Evolutionary conservation across 169 alveolate genomes (phyloP).

Genomic region (Babesia gibsoni): DNA sequence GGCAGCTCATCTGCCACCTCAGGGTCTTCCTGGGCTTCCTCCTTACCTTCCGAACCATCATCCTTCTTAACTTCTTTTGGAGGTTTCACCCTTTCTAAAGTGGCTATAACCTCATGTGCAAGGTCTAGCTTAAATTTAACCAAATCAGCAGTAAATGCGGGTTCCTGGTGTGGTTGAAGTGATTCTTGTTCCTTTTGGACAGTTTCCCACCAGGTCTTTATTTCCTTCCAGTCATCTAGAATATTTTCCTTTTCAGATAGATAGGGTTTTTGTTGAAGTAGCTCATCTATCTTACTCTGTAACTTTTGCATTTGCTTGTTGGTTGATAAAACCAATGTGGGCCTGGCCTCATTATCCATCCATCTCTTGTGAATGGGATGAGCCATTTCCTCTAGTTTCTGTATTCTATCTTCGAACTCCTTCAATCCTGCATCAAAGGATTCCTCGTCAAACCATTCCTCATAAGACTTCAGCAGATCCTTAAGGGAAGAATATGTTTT

Average conservation of each 20-base stretch:
- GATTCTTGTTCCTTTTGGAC: conserved; percentile 40
- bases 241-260: conserved; percentile 4
- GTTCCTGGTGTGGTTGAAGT: conserved; percentile 36
- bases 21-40: background rate
- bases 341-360: conserved; percentile 43
- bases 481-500: background rate
- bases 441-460: conserved; percentile 55
- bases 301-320: conserved; percentile 16
- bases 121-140: conserved; percentile 25
- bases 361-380: conserved; percentile 35
- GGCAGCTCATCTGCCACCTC: background rate
- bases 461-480: conserved; percentile 1
- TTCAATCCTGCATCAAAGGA: conserved; percentile 46
- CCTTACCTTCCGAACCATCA: background rate
- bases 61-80: conserved; percentile 4
- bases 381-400: conserved; percentile 29
- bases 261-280: conserved; percentile 44
- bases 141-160: conserved; percentile 16
- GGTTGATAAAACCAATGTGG: conserved; percentile 21
- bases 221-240: conserved; percentile 15
- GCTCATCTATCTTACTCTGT: conserved; percentile 11
- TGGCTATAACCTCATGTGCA: conserved; percentile 11
- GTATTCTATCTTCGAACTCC: conserved; percentile 27
- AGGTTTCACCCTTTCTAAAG: conserved; percentile 17
- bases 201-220: conserved; percentile 52